Percentiles rank a stretch among this genome's conserved stretches.
Evolutionary conservation across 2,329 filamentous ascomycete genomes (phyloP).

Genomic region (Trichoderma koningii): DNA sequence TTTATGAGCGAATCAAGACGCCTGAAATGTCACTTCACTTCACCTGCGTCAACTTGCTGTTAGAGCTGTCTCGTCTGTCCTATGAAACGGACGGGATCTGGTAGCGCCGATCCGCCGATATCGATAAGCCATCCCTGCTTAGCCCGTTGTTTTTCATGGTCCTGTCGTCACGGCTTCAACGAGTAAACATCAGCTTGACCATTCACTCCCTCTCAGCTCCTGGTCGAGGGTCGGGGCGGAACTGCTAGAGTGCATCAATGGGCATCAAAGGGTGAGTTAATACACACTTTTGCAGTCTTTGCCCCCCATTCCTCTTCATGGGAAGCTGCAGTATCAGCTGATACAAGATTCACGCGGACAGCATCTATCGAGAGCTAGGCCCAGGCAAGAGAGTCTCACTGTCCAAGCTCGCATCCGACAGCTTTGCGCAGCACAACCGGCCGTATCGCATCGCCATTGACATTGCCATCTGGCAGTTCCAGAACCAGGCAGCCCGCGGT

Average conservation of each 20-base stretch:
- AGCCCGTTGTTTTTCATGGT: slow-evolving; percentile 1
- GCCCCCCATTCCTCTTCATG: accelerated
- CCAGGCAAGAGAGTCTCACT: slow-evolving; percentile 77
- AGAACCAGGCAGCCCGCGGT: slow-evolving; percentile 80
- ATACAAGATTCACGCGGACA: slow-evolving; percentile 42
- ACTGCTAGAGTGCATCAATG: slow-evolving; percentile 47
- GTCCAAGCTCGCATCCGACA: slow-evolving; percentile 77
- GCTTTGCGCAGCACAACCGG: slow-evolving; percentile 67
- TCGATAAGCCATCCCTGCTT: slow-evolving; percentile 11
- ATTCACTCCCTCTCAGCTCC: background rate
- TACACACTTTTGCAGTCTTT: accelerated
- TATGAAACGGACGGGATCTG: slow-evolving; percentile 21
- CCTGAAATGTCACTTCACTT: slow-evolving; percentile 2
- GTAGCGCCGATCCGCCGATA: slow-evolving; percentile 36
- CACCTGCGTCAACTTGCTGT: background rate
- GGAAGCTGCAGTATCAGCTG: background rate
- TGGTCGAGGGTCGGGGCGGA: background rate
- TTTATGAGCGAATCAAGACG: slow-evolving; percentile 1
- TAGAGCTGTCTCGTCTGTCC: background rate
- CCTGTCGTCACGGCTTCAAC: slow-evolving; percentile 34
- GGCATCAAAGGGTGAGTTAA: slow-evolving; percentile 63
- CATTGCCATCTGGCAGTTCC: slow-evolving; percentile 96
- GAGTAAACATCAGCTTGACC: slow-evolving; percentile 3
- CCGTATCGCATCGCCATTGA: slow-evolving; percentile 89
- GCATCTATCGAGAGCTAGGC: slow-evolving; percentile 89